Percentiles rank a stretch among this genome's conserved stretches.
These are phyloP conservation scores for Paxillus rubicundulus DNA, from an alignment of 768 basidiomycete genomes.

Conservation along the genomic window DNA sequence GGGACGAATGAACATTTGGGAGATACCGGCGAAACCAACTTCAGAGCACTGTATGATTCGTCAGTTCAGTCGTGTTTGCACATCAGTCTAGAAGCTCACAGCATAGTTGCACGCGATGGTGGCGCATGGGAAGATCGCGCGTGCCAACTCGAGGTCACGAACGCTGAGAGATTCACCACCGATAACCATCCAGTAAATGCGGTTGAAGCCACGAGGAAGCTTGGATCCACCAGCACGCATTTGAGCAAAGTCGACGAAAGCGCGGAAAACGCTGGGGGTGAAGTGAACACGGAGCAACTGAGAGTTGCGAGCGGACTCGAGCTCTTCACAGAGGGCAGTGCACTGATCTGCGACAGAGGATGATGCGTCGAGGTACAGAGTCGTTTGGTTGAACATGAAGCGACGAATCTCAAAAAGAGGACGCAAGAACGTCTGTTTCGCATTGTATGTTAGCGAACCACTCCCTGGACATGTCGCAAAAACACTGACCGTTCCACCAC, in stretches of 20 bases:
- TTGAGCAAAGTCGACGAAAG: conserved; percentile 28
- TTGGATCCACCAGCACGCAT: conserved; percentile 16
- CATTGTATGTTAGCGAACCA: neutral
- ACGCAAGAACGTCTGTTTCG: conserved; percentile 26
- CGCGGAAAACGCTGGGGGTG: conserved; percentile 29
- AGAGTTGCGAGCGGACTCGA: conserved; percentile 18
- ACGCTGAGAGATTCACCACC: conserved; percentile 27
- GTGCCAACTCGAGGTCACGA: conserved; percentile 27
- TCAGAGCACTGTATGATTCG: conserved; percentile 23
- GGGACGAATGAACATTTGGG: conserved; percentile 29
- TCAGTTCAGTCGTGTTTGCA: neutral
- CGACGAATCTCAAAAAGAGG: conserved; percentile 31
- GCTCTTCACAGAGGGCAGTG: conserved; percentile 21
- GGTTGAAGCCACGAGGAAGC: conserved; percentile 21
- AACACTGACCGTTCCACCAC: conserved; percentile 29
- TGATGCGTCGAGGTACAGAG: conserved; percentile 28
- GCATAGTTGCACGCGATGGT: conserved; percentile 33
- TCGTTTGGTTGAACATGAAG: conserved; percentile 34
- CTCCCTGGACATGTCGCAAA: neutral
- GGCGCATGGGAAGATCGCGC: conserved; percentile 20
- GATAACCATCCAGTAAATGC: conserved; percentile 35
- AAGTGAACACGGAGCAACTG: conserved; percentile 29
- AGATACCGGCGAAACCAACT: conserved; percentile 30
- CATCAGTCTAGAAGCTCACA: conserved; percentile 8
- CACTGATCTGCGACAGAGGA: conserved; percentile 29